Evolutionary conservation across 176 grass and related monocot species (phyloP).

Genomic region (Bromus sterilis): DNA sequence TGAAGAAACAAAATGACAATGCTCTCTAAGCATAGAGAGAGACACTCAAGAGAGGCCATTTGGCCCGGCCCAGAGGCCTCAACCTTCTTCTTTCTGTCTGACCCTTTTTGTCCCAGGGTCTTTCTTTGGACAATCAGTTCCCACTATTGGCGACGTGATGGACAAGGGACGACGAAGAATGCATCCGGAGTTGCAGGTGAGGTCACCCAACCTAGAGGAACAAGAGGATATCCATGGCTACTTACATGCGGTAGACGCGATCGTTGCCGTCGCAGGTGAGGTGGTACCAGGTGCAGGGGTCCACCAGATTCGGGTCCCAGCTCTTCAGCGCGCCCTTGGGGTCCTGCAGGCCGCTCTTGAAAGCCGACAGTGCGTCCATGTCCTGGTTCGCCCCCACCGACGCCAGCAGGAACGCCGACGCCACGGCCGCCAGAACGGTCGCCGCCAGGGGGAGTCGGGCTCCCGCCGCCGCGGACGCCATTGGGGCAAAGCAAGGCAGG

Average conservation of each 20-base stretch:
- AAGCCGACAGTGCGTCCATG: neutral
- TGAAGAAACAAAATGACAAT: too few relatives aligned
- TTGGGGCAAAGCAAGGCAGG: neutral
- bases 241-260: neutral
- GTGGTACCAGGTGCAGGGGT: neutral
- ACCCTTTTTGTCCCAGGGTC: too few relatives aligned
- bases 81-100: too few relatives aligned
- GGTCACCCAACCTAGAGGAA: too few relatives aligned
- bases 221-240: neutral
- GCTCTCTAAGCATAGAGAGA: too few relatives aligned
- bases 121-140: too few relatives aligned
- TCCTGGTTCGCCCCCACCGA: neutral
- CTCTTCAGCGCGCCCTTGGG: neutral
- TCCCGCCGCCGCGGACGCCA: neutral
- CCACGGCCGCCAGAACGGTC: neutral
- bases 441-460: neutral
- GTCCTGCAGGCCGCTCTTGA: neutral
- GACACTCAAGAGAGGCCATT: too few relatives aligned
- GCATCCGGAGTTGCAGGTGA: too few relatives aligned
- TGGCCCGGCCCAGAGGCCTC: too few relatives aligned
- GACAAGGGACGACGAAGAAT: too few relatives aligned
- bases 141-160: too few relatives aligned
- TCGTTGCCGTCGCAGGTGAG: neutral
- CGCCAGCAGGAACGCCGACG: neutral
- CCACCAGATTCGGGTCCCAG: neutral